Percentiles rank a stretch among this genome's conserved stretches.
These are phyloP conservation scores for Colletotrichum lini DNA, from an alignment of 2,329 filamentous ascomycete species.

Conservation along the genomic window DNA sequence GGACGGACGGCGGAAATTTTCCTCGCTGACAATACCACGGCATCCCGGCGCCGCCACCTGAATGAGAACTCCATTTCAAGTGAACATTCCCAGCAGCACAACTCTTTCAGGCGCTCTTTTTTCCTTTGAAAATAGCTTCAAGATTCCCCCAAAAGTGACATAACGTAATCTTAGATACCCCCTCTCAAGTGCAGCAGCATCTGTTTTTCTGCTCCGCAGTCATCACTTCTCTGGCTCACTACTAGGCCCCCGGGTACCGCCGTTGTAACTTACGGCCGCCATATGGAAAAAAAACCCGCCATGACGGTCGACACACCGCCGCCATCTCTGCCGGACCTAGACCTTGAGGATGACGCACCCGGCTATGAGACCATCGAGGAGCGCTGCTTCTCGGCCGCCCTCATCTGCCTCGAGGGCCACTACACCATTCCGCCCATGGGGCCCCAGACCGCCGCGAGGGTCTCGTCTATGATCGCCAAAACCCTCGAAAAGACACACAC, in stretches of 20 bases:
- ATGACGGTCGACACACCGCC: conserved; percentile 41
- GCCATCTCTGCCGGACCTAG: conserved; percentile 36
- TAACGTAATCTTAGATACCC: background rate
- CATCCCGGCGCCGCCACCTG: conserved; percentile 30
- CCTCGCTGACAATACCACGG: conserved; percentile 25
- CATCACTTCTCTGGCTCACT: background rate
- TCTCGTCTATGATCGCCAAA: conserved; percentile 70
- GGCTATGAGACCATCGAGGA: conserved; percentile 72
- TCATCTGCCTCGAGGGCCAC: conserved; percentile 74
- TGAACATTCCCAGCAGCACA: conserved; percentile 14
- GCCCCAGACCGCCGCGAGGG: conserved; percentile 66
- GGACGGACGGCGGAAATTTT: conserved; percentile 37
- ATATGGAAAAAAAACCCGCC: conserved; percentile 3
- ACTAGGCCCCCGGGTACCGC: background rate
- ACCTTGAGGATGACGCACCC: conserved; percentile 47
- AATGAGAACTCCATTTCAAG: conserved; percentile 9
- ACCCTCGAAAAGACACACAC: conserved; percentile 76
- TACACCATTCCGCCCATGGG: conserved; percentile 73
- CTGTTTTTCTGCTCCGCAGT: background rate
- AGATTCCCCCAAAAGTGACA: background rate
- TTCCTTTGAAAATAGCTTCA: background rate
- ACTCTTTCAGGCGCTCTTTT: background rate
- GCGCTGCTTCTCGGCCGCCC: conserved; percentile 71
- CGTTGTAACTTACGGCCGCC: background rate
- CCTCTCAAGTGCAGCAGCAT: background rate